These are phyloP conservation scores for Mrakia frigida DNA, from an alignment of 768 basidiomycete species.

Conservation along the genomic window DNA sequence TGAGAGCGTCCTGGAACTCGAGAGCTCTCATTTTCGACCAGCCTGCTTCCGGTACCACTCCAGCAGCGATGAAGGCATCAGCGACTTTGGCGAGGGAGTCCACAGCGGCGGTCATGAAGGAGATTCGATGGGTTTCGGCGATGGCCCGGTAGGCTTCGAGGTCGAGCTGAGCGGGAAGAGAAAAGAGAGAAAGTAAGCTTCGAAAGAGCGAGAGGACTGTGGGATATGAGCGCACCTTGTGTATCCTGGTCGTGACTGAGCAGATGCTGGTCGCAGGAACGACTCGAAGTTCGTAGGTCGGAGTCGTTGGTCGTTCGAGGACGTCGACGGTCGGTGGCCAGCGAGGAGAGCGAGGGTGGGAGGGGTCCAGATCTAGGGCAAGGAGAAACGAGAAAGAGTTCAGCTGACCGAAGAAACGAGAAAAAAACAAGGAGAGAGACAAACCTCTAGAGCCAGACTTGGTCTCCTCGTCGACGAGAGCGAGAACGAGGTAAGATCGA, in stretches of 20 bases:
- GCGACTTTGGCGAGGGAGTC: conserved; percentile 52
- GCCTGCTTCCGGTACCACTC: conserved; percentile 61
- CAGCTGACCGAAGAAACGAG: not conserved
- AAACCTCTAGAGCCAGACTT: conserved; percentile 57
- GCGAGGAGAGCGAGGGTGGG: conserved; percentile 52
- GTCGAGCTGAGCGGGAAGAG: conserved; percentile 21
- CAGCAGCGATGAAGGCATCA: conserved; percentile 54
- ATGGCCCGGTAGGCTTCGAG: conserved; percentile 50
- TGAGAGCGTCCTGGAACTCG: conserved; percentile 82
- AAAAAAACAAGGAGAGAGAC: not conserved
- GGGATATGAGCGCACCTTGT: no score
- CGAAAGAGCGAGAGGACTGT: not conserved
- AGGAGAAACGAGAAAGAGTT: not conserved
- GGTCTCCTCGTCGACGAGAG: conserved; percentile 60
- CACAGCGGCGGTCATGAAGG: conserved; percentile 57
- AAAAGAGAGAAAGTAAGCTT: not conserved
- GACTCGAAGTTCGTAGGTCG: conserved; percentile 61
- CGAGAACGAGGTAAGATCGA: conserved; percentile 66
- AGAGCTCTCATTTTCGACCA: conserved; percentile 78
- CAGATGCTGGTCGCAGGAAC: conserved; percentile 69
- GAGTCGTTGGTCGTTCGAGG: conserved; percentile 48
- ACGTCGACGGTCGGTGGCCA: conserved; percentile 64
- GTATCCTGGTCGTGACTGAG: conserved; percentile 61
- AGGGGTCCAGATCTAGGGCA: not conserved
- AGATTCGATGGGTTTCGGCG: conserved; percentile 60